Percentiles rank a stretch among this genome's conserved stretches.
Evolutionary conservation across 202 grass and related monocot genomes (phyloP).

Genomic region (Hordeum pubiflorum): DNA sequence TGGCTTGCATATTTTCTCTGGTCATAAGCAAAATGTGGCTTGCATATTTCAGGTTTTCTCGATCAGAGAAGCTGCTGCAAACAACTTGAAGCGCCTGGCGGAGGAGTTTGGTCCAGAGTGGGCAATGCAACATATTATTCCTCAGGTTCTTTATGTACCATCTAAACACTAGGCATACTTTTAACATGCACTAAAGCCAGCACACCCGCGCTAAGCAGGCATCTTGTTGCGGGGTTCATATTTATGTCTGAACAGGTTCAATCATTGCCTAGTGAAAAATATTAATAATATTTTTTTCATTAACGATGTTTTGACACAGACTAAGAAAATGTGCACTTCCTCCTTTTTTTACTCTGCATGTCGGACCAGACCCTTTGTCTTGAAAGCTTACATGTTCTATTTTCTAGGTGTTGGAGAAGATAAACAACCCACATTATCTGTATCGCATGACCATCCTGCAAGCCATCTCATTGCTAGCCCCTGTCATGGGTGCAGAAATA

Average conservation of each 20-base stretch:
- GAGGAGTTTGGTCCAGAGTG: conserved; percentile 96
- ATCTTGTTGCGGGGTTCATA: background rate
- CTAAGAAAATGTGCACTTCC: background rate
- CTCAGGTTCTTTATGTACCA: conserved; percentile 46
- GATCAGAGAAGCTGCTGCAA: conserved; percentile 85
- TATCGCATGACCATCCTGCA: conserved; percentile 87
- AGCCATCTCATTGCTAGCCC: conserved; percentile 74
- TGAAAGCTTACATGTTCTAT: conserved; percentile 11
- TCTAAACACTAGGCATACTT: background rate
- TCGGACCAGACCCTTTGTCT: background rate
- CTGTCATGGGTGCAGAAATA: conserved; percentile 88
- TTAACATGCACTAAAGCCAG: background rate
- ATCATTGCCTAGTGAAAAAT: background rate
- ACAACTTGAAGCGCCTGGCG: conserved; percentile 89
- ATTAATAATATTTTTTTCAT: background rate
- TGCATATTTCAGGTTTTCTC: conserved; percentile 57
- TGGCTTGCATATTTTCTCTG: background rate
- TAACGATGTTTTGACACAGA: background rate
- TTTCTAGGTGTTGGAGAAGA: conserved; percentile 76
- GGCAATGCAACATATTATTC: conserved; percentile 95
- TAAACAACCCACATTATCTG: conserved; percentile 90
- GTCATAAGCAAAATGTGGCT: no score
- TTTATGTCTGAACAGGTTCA: background rate
- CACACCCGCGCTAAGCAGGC: background rate
- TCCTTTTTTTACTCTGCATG: background rate